Base-by-base conservation (phyloP, 208 protist genomes). In the Trypanosoma caninum region DNA sequence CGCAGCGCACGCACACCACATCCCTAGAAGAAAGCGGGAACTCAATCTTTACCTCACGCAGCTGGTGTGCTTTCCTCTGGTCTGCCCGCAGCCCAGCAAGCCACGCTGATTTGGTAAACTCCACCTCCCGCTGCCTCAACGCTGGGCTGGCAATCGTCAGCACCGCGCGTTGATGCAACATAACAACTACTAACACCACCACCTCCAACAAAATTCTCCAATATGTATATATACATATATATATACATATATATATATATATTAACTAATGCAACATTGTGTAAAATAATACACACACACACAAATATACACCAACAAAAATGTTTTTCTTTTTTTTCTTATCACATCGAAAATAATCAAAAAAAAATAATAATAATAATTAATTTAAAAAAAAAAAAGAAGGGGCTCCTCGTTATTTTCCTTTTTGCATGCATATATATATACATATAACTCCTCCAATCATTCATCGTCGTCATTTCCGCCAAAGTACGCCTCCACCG, bases 1-100 rank as follows among this genome's bases (percentile, higher is more conserved):
- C 97, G 23, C 93, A 78, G 37, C 73, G 75, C 41, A 98, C 91
- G 50, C 94, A 76, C n/a, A 74, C 74, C 20, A 82, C 51, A 44
- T 92, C 82, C n/a, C 78, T 66, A 16, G 82, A 72, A 48, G 80
- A 74, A 25, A 83, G 69, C 30, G 85, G 89, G 45, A 90, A 93
- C n/a, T 82, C 71, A 13, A 95, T 53, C 37, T 59, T 48, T 3
- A 93, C 60, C n/a, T 80, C 75, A 13, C 89, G 85, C 3, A 91
- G 69, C 72, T 95, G 84, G 25, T 75, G 53, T 8, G 76, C 69
- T 22, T 70, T 65, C 18, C 89, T 85, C 60, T 88, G 82, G 69
- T 95, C 86, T 7, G 81, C 76, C 27, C 89, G 81, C 6, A 91
- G 58, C 3, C 89, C 89, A 10, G 77, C 75, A 22, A 56, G 52